Evolutionary conservation across 768 basidiomycete species (phyloP).

Genomic region (Serpula lacrymans): DNA sequence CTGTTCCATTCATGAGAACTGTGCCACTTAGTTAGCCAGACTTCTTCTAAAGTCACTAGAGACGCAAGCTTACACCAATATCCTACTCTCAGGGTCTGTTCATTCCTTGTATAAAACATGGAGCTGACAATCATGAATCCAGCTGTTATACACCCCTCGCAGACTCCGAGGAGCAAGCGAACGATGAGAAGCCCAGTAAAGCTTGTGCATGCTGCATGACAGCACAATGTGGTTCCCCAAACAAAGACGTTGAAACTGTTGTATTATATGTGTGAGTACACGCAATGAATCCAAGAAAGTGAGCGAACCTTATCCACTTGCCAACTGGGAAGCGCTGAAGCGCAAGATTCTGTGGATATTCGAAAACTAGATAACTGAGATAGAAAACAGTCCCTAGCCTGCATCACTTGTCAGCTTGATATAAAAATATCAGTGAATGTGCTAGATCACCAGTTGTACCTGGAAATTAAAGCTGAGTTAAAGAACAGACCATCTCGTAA

Average conservation of each 20-base stretch:
- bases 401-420: background rate
- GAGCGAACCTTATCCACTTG: conserved; percentile 71
- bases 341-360: conserved; percentile 71
- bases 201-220: conserved; percentile 69
- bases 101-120: conserved; percentile 75
- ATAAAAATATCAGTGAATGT: background rate
- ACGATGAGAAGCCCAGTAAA: conserved; percentile 64
- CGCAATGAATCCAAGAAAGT: background rate
- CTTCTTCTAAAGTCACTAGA: background rate
- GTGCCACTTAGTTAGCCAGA: background rate
- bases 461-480: conserved; percentile 15
- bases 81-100: conserved; percentile 66
- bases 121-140: conserved; percentile 75
- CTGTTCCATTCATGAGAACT: conserved; percentile 78
- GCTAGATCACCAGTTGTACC: conserved; percentile 59
- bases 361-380: conserved; percentile 64
- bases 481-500: background rate
- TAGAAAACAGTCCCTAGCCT: conserved; percentile 80
- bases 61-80: conserved; percentile 64
- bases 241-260: conserved; percentile 59
- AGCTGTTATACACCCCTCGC: conserved; percentile 69
- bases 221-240: conserved; percentile 59
- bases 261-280: background rate
- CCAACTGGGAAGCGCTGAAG: conserved; percentile 73
- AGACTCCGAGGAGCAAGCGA: conserved; percentile 65